Evolutionary conservation across 176 grass and related monocot genomes (phyloP).

Genomic region (barley (Hordeum vulgare)): MorexV3_pseudomolecules_assembly NC_058521.1:581952968-581953467

Average conservation of each 20-base stretch:
- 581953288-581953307: not conserved
- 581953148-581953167: not conserved
- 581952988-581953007: not conserved
- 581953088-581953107: not conserved
- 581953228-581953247: not conserved
- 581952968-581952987: not conserved
- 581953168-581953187: constrained; percentile 25
- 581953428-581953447: constrained; percentile 28
- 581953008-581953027: not conserved
- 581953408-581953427: not conserved
- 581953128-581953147: not conserved
- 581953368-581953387: not conserved
- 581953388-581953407: not conserved
- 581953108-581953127: not conserved
- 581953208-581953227: not conserved
- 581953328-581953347: not conserved
- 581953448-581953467: constrained; percentile 19
- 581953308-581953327: not conserved
- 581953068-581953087: not conserved
- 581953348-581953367: not conserved
- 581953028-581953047: not conserved
- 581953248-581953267: not conserved
- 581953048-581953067: not conserved
- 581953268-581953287: not conserved
- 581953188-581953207: not conserved